Percentiles rank a stretch among this genome's conserved stretches.
phyloP scores from a whole-genome alignment of 805 yeast genomes.

The Candida anglica region DNA sequence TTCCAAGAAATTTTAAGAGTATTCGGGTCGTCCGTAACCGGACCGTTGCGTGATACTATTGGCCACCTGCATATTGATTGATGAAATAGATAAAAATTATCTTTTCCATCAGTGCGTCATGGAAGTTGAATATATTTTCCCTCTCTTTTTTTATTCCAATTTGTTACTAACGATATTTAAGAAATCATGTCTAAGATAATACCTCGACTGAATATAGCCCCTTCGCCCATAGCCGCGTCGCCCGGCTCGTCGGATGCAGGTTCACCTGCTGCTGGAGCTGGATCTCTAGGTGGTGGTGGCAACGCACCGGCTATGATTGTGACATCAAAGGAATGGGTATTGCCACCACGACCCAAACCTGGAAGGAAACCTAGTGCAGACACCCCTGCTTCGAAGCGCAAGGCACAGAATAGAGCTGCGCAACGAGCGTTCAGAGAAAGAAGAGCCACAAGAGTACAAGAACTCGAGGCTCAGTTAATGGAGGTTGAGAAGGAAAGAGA shows the following conservation, averaged over 20 bases:
- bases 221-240: constrained; percentile 12
- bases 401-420: constrained; percentile 92
- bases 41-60: too few relatives aligned
- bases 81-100: constrained; percentile 27
- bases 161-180: too few relatives aligned
- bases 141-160: background rate
- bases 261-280: constrained; percentile 7
- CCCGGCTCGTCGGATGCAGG: constrained; percentile 8
- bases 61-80: constrained; percentile 14
- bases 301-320: constrained; percentile 28
- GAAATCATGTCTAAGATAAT: constrained; percentile 4
- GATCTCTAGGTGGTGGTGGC: constrained; percentile 7
- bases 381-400: constrained; percentile 78
- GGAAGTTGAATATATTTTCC: background rate
- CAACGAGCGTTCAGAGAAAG: constrained; percentile 88
- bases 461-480: constrained; percentile 64
- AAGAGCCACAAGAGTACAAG: constrained; percentile 76
- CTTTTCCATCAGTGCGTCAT: constrained; percentile 4
- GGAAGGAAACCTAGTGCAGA: constrained; percentile 65
- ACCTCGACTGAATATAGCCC: constrained; percentile 15
- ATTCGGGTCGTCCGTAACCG: too few relatives aligned
- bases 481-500: constrained; percentile 67
- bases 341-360: constrained; percentile 62
- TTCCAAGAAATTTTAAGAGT: too few relatives aligned
- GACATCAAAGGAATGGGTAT: constrained; percentile 56